phyloP scores from a whole-genome alignment of 139 green algal species.

The Diplosphaera chodatii region DNA sequence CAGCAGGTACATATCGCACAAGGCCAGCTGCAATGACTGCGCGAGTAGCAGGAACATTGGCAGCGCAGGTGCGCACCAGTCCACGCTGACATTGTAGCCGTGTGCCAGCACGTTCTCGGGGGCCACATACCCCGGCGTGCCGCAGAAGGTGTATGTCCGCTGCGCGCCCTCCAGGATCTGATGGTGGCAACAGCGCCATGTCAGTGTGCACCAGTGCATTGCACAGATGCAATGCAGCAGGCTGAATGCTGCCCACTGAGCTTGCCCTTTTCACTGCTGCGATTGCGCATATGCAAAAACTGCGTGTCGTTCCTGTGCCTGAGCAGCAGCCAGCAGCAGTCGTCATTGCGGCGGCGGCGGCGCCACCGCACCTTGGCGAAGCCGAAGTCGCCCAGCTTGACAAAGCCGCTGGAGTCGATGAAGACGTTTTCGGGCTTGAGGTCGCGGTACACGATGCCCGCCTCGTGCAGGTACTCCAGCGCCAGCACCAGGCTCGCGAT shows the following conservation, averaged over 20 bases:
- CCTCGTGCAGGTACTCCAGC: slow-evolving; percentile 92
- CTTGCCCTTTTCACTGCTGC: neutral
- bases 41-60: too few species aligned
- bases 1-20: too few species aligned
- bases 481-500: slow-evolving; percentile 80
- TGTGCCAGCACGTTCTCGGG: slow-evolving; percentile 92
- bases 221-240: too few species aligned
- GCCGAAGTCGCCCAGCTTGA: slow-evolving; percentile 96
- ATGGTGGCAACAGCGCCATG: too few species aligned
- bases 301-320: too few species aligned
- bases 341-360: too few species aligned
- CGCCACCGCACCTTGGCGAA: slow-evolving; percentile 96
- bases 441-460: slow-evolving; percentile 91
- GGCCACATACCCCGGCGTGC: slow-evolving; percentile 94
- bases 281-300: too few species aligned
- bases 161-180: slow-evolving; percentile 67
- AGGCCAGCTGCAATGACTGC: too few species aligned
- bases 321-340: too few species aligned
- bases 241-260: too few species aligned
- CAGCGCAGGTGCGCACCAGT: slow-evolving; percentile 86
- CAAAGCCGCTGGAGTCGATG: slow-evolving; percentile 79
- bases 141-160: slow-evolving; percentile 96
- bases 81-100: slow-evolving; percentile 87
- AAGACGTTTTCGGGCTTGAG: slow-evolving; percentile 98
- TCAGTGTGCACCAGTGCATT: too few species aligned